These are phyloP conservation scores for Candida maris DNA, from an alignment of 805 yeast species.

Conservation along the genomic window DNA sequence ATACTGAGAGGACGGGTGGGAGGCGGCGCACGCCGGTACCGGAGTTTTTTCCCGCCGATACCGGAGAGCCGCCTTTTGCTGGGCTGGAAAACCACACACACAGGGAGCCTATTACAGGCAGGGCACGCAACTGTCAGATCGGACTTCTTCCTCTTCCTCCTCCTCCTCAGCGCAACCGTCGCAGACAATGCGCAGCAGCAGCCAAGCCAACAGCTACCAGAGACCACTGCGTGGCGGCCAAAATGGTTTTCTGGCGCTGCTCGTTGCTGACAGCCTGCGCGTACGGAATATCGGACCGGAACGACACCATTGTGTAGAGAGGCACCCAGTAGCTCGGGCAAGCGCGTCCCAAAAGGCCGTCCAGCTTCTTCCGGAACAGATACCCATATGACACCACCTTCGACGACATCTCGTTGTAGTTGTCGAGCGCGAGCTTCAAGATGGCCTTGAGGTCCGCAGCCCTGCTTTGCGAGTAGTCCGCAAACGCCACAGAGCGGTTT, in stretches of 20 bases:
- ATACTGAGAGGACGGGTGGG: too few relatives aligned
- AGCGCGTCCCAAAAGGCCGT: conserved; percentile 55
- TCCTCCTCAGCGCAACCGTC: conserved; percentile 2
- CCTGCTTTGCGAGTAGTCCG: conserved; percentile 50
- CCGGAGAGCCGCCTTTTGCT: conserved; percentile 8
- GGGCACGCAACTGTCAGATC: too few relatives aligned
- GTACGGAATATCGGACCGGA: conserved; percentile 78
- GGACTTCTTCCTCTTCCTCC: too few relatives aligned
- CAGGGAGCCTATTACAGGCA: too few relatives aligned
- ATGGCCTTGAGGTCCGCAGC: conserved; percentile 71
- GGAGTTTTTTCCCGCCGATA: conserved; percentile 8
- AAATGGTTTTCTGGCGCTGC: conserved; percentile 49
- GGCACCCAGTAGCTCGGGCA: conserved; percentile 75
- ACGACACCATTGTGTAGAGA: conserved; percentile 87
- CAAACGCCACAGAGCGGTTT: conserved; percentile 48
- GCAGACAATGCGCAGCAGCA: conserved; percentile 4
- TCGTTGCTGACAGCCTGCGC: conserved; percentile 59
- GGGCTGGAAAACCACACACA: too few relatives aligned
- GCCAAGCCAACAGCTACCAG: conserved; percentile 14
- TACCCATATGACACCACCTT: conserved; percentile 63
- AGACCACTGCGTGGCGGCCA: conserved; percentile 32
- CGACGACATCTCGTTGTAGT: conserved; percentile 84
- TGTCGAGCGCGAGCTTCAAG: conserved; percentile 70
- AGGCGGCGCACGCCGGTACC: conserved; percentile 3
- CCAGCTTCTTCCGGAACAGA: conserved; percentile 63